Base-by-base conservation (phyloP, 2,329 filamentous ascomycete species). In the Colletotrichum tropicicola region DNA sequence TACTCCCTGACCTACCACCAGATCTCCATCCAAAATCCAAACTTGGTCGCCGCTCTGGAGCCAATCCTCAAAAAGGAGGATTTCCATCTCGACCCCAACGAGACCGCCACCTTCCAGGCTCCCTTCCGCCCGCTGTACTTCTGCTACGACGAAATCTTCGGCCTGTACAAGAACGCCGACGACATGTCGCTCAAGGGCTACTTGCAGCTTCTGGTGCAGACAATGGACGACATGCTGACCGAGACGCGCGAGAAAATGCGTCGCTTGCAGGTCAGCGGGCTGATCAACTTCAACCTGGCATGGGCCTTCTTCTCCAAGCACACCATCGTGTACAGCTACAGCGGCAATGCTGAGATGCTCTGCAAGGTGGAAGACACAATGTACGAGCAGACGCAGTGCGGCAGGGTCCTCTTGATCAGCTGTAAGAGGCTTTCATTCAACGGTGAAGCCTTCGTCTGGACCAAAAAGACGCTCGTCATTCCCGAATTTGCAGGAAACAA, bases 121-220 rank as follows among this genome's bases (percentile, higher is more conserved):
- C 81, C 81, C 8, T 83, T 84, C 66, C 74, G 73, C 12, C 68
- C 75, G 6, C 71, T 84, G 3, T 84, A 77, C 74, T 83, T 84
- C 70, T 76, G 75, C 65, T 77, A 82, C 61, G 78, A 80, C 25
- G 79, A 79, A 52, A 79, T 84, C 30, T 68, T 74, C 19, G 72
- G 71, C 2, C 71, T 79, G 37, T 72, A 75, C 65, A 68, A 63
- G 37, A 63, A 58, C 15, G 76, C 73, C 5, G 67, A 64, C 17
- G 68, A 70, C 5, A 61, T 73, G 9, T 55, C 74, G 0, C 69
- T 83, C 21, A 76, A 76, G 57, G 68, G 73, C 1, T 81, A 79
- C 43, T 59, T 83, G n/a, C 70, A 76, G 27, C 73, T 83, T 2
- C 70, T 85, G 4, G 61, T 83, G 25, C 66, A 72, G 8, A 71